Evolutionary conservation across 148 eudicot genomes (phyloP).

Genomic region (Silene conica): DNA sequence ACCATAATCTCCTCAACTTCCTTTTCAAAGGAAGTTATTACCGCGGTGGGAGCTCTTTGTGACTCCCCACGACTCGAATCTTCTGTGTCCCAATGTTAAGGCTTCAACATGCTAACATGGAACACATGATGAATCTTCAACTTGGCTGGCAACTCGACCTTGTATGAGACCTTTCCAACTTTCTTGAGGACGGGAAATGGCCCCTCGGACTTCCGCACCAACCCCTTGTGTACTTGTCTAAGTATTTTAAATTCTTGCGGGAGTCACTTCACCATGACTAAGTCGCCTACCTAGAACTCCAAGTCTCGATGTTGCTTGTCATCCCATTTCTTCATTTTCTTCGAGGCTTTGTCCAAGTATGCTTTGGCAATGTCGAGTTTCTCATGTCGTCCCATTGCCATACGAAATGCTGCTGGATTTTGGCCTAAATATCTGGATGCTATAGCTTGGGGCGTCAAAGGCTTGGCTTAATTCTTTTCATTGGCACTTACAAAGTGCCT

Average conservation of each 20-base stretch:
- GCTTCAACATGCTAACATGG: neutral
- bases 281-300: neutral
- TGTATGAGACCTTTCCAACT: neutral
- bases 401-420: neutral
- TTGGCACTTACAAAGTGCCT: no score
- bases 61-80: neutral
- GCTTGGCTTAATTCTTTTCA: no score
- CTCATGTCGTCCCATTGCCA: neutral
- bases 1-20: neutral
- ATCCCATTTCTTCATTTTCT: no score
- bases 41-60: neutral
- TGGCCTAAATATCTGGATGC: neutral
- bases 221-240: neutral
- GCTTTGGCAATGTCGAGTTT: neutral
- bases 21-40: neutral
- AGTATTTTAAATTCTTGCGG: constrained; percentile 1
- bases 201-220: neutral
- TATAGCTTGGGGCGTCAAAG: neutral
- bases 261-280: constrained; percentile 6
- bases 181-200: neutral
- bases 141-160: neutral
- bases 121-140: neutral
- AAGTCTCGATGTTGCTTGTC: neutral
- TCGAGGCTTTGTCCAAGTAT: no score
- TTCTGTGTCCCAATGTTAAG: neutral